A percentile compares a stretch with the other conserved stretches of the same genome.
phyloP scores from a whole-genome alignment of 2,329 filamentous ascomycete genomes.

The Calonectria multiphialidica region DNA sequence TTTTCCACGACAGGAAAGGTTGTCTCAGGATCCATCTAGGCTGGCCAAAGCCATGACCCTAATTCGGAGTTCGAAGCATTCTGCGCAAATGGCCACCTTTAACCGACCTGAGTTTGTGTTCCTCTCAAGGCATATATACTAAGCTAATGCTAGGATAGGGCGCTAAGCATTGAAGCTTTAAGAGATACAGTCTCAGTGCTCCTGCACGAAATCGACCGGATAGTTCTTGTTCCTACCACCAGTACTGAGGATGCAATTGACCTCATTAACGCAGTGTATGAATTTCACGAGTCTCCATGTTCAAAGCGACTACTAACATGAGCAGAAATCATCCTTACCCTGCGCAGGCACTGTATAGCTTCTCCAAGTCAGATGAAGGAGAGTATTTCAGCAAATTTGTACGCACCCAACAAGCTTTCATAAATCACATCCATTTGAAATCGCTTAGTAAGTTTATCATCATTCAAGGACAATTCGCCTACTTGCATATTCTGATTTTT shows the following conservation, averaged over 20 bases:
- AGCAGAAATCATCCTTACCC: not conserved
- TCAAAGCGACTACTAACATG: not conserved
- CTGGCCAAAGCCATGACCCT: not conserved
- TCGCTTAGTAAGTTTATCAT: not conserved
- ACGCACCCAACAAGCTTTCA: not conserved
- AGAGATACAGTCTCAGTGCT: not conserved
- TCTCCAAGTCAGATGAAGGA: not conserved
- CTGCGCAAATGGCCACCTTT: not conserved
- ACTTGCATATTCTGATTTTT: not conserved
- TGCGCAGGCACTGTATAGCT: not conserved
- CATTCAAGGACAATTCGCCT: not conserved
- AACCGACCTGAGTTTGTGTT: not conserved
- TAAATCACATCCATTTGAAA: not conserved
- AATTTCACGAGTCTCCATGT: not conserved
- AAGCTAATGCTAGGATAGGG: not conserved
- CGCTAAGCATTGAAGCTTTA: not conserved
- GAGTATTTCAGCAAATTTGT: not conserved
- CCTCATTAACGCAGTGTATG: not conserved
- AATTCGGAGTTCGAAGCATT: not conserved
- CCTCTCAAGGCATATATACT: not conserved
- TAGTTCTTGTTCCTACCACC: not conserved
- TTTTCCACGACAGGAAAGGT: too few relatives aligned
- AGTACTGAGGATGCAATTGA: not conserved
- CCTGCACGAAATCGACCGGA: not conserved
- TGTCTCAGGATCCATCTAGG: not conserved